phyloP scores from a whole-genome alignment of 2,329 filamentous ascomycete genomes.

The Penicillium aurantiogriseum region DNA sequence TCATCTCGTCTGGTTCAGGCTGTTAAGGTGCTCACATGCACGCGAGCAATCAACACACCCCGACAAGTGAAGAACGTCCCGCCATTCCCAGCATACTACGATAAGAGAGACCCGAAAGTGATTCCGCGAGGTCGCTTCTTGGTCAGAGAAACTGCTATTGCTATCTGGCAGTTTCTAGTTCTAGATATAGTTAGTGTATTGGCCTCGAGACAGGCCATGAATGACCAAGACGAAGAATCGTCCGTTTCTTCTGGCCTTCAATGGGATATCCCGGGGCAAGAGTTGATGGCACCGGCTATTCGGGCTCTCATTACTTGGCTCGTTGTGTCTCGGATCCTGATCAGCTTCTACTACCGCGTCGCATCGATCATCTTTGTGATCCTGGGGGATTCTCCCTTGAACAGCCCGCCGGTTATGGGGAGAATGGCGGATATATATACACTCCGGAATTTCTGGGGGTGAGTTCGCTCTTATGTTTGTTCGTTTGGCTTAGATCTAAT shows the following conservation, averaged over 20 bases:
- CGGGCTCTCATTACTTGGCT: slow-evolving; percentile 16
- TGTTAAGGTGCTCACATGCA: slow-evolving; percentile 6
- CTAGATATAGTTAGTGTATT: slow-evolving; percentile 11
- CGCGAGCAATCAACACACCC: slow-evolving; percentile 23
- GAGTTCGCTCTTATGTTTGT: slow-evolving; percentile 6
- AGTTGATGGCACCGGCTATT: slow-evolving; percentile 13
- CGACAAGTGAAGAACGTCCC: slow-evolving; percentile 25
- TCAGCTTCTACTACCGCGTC: slow-evolving; percentile 23
- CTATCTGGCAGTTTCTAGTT: slow-evolving; percentile 23
- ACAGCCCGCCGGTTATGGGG: slow-evolving; percentile 28
- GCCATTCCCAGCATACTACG: slow-evolving; percentile 15
- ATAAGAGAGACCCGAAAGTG: not conserved
- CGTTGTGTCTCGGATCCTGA: slow-evolving; percentile 13
- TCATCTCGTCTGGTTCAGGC: slow-evolving; percentile 7
- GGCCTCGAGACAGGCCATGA: not conserved
- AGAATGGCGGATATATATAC: slow-evolving; percentile 26
- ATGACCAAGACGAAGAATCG: not conserved
- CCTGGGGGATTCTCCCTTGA: slow-evolving; percentile 11
- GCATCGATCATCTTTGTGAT: slow-evolving; percentile 23
- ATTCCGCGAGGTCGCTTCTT: slow-evolving; percentile 17
- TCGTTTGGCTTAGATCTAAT: not conserved
- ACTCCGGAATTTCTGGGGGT: slow-evolving; percentile 31
- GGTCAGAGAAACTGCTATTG: slow-evolving; percentile 20
- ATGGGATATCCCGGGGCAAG: slow-evolving; percentile 9
- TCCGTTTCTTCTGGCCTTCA: not conserved